phyloP scores from a whole-genome alignment of 345 rosid species.

The Eucalyptus curtisii region DNA sequence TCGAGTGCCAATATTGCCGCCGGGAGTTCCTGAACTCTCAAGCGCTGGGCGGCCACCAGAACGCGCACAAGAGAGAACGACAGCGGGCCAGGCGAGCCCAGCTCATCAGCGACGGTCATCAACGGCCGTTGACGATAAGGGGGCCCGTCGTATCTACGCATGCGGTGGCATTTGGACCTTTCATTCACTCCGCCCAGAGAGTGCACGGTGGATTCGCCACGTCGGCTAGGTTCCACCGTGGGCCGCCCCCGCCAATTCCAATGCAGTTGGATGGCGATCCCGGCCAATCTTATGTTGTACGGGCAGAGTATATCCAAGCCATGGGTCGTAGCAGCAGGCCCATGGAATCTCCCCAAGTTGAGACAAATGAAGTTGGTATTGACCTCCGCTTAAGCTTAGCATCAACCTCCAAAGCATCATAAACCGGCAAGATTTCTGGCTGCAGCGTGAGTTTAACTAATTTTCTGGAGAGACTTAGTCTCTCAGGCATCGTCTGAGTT shows the following conservation, averaged over 20 bases:
- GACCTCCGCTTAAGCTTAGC: neutral
- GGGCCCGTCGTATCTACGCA: neutral
- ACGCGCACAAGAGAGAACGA: constrained; percentile 44
- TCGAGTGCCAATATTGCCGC: constrained; percentile 34
- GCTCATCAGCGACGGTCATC: neutral
- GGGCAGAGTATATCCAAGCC: neutral
- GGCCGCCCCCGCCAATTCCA: neutral
- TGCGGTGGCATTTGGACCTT: neutral
- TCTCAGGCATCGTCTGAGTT: neutral
- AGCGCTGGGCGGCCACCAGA: constrained; percentile 50
- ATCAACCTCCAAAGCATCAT: neutral
- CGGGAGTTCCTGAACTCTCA: constrained; percentile 32
- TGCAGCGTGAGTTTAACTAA: neutral
- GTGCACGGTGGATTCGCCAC: neutral
- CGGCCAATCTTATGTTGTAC: neutral
- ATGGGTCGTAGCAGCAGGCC: neutral
- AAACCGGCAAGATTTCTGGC: neutral
- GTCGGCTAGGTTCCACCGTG: neutral
- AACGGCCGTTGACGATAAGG: neutral
- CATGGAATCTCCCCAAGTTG: neutral
- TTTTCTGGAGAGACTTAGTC: neutral
- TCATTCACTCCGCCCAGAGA: neutral
- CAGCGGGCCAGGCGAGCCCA: constrained; percentile 17
- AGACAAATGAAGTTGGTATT: neutral
- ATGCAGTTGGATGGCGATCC: neutral